Percentiles rank a stretch among this genome's conserved stretches.
phyloP scores from a whole-genome alignment of 2,329 filamentous ascomycete genomes.

The Colletotrichum tofieldiae region DNA sequence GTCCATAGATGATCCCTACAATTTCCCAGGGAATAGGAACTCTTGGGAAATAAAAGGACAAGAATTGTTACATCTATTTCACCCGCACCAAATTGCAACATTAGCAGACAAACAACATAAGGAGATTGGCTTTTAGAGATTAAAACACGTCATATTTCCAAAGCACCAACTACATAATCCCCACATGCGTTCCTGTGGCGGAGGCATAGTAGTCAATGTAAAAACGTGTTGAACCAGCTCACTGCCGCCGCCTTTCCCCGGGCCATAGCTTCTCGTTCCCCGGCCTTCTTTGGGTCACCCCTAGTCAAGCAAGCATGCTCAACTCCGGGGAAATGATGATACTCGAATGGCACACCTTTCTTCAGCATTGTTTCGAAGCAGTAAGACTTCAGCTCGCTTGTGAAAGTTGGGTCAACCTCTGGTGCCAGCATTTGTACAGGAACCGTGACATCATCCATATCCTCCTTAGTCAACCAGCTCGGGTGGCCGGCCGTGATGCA shows the following conservation, averaged over 20 bases:
- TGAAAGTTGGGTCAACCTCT: constrained; percentile 60
- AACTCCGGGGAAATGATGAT: constrained; percentile 63
- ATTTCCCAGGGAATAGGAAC: no score
- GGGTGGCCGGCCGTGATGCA: constrained; percentile 63
- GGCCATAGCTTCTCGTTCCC: constrained; percentile 58
- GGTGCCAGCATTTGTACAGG: constrained; percentile 68
- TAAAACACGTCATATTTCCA: no score
- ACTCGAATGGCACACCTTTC: constrained; percentile 58
- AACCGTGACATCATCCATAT: constrained; percentile 62
- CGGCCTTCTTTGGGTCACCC: constrained; percentile 54
- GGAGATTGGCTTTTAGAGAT: no score
- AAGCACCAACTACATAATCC: no score
- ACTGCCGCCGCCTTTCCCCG: constrained; percentile 61
- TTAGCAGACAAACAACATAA: no score
- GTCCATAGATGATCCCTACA: no score
- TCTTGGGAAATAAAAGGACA: no score
- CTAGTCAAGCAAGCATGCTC: constrained; percentile 59
- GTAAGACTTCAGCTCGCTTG: constrained; percentile 59
- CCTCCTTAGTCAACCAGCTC: constrained; percentile 57
- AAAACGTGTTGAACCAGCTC: constrained; percentile 54
- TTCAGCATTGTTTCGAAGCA: constrained; percentile 55
- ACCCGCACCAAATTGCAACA: no score
- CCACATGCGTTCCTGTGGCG: not conserved
- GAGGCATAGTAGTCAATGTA: not conserved
- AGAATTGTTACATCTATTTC: no score